A percentile compares a stretch with the other conserved stretches of the same genome.
Evolutionary conservation across 1,139 yeast genomes (phyloP).

Genomic region (Yamadazyma kanchanaburiensis): DNA sequence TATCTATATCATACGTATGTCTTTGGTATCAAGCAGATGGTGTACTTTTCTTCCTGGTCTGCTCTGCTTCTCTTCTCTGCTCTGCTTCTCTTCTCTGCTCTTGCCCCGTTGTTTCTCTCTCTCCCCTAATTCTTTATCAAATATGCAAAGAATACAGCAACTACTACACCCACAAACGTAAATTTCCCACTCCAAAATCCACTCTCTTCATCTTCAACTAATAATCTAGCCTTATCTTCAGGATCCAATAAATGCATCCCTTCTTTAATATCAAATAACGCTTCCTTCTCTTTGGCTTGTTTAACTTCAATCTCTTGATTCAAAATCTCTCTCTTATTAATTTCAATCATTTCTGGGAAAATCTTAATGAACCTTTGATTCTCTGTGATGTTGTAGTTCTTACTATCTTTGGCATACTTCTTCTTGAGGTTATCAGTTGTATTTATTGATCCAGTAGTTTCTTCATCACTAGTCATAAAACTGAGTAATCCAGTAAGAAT

Average conservation of each 20-base stretch:
- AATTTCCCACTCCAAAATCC: slow-evolving; percentile 7
- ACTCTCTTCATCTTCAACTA: slow-evolving; percentile 16
- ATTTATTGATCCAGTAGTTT: slow-evolving; percentile 38
- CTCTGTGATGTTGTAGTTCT: slow-evolving; percentile 58
- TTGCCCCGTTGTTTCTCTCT: too few species aligned
- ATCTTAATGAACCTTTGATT: slow-evolving; percentile 55
- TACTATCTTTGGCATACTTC: slow-evolving; percentile 48
- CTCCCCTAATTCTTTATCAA: slow-evolving; percentile 17
- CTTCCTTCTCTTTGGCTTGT: slow-evolving; percentile 10
- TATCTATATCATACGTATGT: too few species aligned
- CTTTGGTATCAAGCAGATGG: too few species aligned
- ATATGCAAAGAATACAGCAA: slow-evolving; percentile 28
- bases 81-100: too few species aligned
- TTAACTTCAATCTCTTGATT: slow-evolving; percentile 13
- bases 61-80: too few species aligned
- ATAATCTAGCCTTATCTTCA: slow-evolving; percentile 42
- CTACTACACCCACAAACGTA: slow-evolving; percentile 25
- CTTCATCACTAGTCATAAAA: slow-evolving; percentile 70
- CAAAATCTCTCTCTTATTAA: slow-evolving; percentile 35
- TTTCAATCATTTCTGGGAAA: slow-evolving; percentile 65
- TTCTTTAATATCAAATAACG: slow-evolving; percentile 20
- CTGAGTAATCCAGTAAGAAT: slow-evolving; percentile 81
- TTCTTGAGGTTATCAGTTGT: slow-evolving; percentile 36
- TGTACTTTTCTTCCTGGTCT: too few species aligned
- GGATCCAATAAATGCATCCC: slow-evolving; percentile 35